Evolutionary conservation across 345 rosid genomes (phyloP).

Genomic region (Eucalyptus cloeziana): DNA sequence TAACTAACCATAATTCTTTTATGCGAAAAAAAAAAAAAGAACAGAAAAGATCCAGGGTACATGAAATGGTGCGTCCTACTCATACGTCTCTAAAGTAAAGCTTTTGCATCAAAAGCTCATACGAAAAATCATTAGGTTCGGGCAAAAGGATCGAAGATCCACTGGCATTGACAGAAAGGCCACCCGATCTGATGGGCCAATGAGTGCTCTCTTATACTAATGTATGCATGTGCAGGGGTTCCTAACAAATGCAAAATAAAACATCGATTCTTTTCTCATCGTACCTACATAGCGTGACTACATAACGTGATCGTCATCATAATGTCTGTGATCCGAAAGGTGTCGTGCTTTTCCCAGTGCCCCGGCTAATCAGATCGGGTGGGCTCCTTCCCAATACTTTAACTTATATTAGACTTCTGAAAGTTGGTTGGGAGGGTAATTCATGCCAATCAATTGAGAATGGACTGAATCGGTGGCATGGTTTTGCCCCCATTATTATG

Average conservation of each 20-base stretch:
- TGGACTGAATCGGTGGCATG: not conserved
- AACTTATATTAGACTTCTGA: not conserved
- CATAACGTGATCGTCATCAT: not conserved
- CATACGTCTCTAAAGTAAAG: not conserved
- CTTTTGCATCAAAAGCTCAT: not conserved
- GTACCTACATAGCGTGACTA: not conserved
- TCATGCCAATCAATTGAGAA: not conserved
- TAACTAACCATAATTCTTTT: not conserved
- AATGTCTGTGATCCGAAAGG: not conserved
- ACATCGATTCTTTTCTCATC: not conserved
- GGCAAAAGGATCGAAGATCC: not conserved
- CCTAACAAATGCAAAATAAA: not conserved
- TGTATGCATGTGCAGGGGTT: not conserved
- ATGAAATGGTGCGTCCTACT: not conserved
- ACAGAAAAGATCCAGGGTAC: not conserved
- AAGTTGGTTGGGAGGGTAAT: not conserved
- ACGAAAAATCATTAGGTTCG: not conserved
- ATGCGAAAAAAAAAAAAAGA: not conserved
- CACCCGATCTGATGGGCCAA: not conserved
- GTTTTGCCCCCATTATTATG: not conserved
- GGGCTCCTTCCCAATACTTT: constrained; percentile 4
- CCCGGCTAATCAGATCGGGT: constrained; percentile 8
- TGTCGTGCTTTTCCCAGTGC: constrained; percentile 1
- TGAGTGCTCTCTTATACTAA: not conserved
- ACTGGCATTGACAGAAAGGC: not conserved